Evolutionary conservation across 371 early-diverging fungal species (phyloP), one percentile per base, ranked within the genome.

Genomic region (Dinochytrium kinnereticum): DNA sequence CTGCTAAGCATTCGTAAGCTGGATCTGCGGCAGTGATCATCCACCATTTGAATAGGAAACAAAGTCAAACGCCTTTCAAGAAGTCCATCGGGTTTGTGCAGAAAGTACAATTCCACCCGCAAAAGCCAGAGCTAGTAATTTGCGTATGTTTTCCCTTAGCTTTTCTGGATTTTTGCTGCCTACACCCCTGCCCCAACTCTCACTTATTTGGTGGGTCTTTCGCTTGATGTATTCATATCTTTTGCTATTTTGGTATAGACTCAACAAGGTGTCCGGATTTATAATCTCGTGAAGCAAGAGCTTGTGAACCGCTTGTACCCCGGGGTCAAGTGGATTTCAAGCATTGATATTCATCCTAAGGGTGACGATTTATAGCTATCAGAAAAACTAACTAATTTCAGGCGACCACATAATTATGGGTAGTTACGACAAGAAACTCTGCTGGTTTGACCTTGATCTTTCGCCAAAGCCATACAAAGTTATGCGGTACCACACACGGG

Each of bases 361-460:
- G 90, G 89, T 69, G 77, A 24, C 51, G 13, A 38, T 24, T 69
- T 53, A 13, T 67, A 51, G 51, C 19, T 24, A 61, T 31, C 44
- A 1, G n/a, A n/a, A n/a, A 39, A 67, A 61, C 7, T 49, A 31
- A 59, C 37, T 24, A 34, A 7, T 82, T 82, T 70, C 28, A 78
- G 93, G 94, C 74, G 98, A 98, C 79, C 95, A 98, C 82, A 84
- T 98, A 61, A 91, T 98, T 66, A 88, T 97, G 67, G 98, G 99
- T 55, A 92, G 92, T 50, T 97, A 95, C 76, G 99, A 98, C 78
- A 94, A 93, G 78, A 90, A 91, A 65, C 86, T 97, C 26, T 91
- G 92, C 74, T 98, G 99, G 99, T 98, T 96, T 78, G 99, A 98
- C 85, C 82, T 96, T 80, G 98, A 98, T 80, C 85, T 97, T 72